Evolutionary conservation across 768 basidiomycete genomes (phyloP).

Genomic region (Trametes coccinea): DNA sequence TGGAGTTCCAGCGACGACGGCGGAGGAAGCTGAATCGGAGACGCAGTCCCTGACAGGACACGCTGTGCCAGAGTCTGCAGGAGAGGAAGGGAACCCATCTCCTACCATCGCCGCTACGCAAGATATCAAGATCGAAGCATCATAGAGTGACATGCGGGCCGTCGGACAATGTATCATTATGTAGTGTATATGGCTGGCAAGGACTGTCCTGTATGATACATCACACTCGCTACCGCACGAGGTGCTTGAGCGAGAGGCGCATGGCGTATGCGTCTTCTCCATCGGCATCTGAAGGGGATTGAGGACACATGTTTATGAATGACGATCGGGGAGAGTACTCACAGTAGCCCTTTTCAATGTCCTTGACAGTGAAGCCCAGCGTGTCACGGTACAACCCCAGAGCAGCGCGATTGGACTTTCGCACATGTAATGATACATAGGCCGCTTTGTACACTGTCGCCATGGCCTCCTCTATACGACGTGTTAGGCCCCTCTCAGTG

Average conservation of each 20-base stretch:
- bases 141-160: background rate
- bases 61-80: background rate
- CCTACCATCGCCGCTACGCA: background rate
- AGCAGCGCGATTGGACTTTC: constrained; percentile 94
- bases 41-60: background rate
- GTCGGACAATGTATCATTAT: constrained; percentile 11
- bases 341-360: constrained; percentile 92
- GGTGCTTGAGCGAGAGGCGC: constrained; percentile 60
- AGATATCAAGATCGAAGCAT: background rate
- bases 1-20: background rate
- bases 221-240: constrained; percentile 11
- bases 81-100: background rate
- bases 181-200: constrained; percentile 13
- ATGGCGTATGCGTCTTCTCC: constrained; percentile 95
- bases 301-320: background rate
- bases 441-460: constrained; percentile 78
- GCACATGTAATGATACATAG: constrained; percentile 87
- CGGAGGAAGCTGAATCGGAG: background rate
- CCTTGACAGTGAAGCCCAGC: constrained; percentile 84
- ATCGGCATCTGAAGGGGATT: constrained; percentile 69
- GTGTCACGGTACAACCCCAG: constrained; percentile 86
- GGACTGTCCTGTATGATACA: constrained; percentile 10
- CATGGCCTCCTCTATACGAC: constrained; percentile 83
- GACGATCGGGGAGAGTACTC: constrained; percentile 38
- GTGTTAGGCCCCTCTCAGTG: background rate